Base-by-base conservation (phyloP, 768 basidiomycete genomes). In the Psilocybe cyanescens region DNA sequence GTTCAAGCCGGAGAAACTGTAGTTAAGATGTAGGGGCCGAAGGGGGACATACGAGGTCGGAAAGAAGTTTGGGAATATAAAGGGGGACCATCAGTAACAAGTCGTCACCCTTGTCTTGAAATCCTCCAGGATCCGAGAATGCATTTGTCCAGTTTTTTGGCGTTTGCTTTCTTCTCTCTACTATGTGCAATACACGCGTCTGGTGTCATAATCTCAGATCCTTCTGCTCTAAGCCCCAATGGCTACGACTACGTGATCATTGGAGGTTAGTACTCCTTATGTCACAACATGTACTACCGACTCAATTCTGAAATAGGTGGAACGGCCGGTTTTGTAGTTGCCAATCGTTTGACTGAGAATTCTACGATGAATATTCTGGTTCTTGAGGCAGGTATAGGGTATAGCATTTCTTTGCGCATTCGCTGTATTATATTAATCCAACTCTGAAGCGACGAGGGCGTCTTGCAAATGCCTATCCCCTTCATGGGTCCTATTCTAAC, bases 281-380 rank as follows among this genome's bases (percentile, higher is more conserved):
- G n/a, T 3, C 4, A 11, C 31, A 31, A 14, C 11, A 45, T 44
- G 35, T 8, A 29, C 33, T 44, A 8, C 4, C 45, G 19, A 28
- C 30, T 29, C 9, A 45, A n/a, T 24, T 14, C 12, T n/a, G 8
- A 33, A 53, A 56, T 59, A 71, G 79, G 72, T 48, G 86, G 86
- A 17, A 86, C 83, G 35, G 79, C 84, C 1, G 86, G 86, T 3
- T 84, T 83, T 57, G 83, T 80, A 0, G 71, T 87, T 16, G 86
- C 86, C 0, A 77, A 82, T 14, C 76, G 86, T 8, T 70, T 87
- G 6, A 81, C 79, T 6, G 86, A 86, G 66, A 72, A 86, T 59
- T 76, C 81, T 0, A 70, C 64, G 1, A 71, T 81, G 4, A 76
- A 75, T 1, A 85, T 87, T 0, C 73, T 86, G 11, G 68, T 88